phyloP scores from a whole-genome alignment of 805 yeast genomes.

The Zygosaccharomyces siamensis region DNA sequence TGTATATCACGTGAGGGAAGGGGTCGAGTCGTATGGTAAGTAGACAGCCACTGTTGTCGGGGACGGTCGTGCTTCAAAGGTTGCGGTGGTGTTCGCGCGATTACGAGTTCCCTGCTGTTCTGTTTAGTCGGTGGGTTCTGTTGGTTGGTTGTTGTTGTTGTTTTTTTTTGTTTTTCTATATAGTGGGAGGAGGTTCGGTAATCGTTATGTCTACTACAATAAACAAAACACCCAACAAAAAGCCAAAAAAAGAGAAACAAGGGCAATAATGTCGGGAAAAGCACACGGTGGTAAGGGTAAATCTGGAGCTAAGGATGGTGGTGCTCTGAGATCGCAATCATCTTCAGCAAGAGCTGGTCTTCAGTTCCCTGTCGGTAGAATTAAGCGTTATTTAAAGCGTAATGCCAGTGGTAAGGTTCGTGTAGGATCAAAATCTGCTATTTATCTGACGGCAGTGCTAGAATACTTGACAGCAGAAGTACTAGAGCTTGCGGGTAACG shows the following conservation, averaged over 20 bases:
- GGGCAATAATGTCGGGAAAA: conserved; percentile 76
- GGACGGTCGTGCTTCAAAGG: no score
- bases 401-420: conserved; percentile 82
- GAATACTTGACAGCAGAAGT: conserved; percentile 97
- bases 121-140: no score
- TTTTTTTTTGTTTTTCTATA: neutral
- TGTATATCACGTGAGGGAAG: no score
- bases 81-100: no score
- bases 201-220: neutral
- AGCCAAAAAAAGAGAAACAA: neutral
- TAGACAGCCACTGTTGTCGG: no score
- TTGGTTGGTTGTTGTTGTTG: no score
- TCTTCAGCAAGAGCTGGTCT: conserved; percentile 93
- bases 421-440: conserved; percentile 93
- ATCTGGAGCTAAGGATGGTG: conserved; percentile 72
- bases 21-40: no score
- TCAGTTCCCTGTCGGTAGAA: conserved; percentile 98
- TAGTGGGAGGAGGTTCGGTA: neutral
- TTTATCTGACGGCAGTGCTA: conserved; percentile 89
- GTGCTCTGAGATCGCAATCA: conserved; percentile 57
- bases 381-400: conserved; percentile 89
- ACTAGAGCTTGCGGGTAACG: conserved; percentile 95
- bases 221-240: neutral
- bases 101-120: no score
- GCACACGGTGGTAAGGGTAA: conserved; percentile 97